Conservation (phyloP, 2,329 filamentous ascomycete species). For the Hypoxylon sp. region DNA sequence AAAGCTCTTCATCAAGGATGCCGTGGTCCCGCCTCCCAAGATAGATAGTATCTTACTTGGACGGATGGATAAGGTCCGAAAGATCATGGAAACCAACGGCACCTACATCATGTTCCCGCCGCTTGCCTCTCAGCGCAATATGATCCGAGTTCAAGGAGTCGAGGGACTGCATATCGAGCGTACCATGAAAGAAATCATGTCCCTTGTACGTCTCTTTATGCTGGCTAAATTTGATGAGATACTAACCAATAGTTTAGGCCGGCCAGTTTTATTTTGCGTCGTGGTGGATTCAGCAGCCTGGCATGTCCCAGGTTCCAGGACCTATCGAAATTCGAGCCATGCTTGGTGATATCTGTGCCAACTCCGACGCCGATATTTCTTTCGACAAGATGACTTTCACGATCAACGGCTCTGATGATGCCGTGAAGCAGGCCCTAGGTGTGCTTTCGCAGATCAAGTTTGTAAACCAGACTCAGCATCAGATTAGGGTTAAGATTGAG, state of each 20-base stretch:
- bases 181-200: slow-evolving; percentile 95
- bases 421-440: slow-evolving; percentile 92
- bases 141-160: slow-evolving; percentile 89
- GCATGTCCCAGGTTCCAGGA: slow-evolving; percentile 67
- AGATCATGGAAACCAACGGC: slow-evolving; percentile 96
- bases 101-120: slow-evolving; percentile 93
- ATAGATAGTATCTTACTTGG: slow-evolving; percentile 93
- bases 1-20: slow-evolving; percentile 90
- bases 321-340: slow-evolving; percentile 84
- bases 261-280: slow-evolving; percentile 98
- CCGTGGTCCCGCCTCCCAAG: slow-evolving; percentile 87
- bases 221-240: not conserved
- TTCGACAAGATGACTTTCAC: slow-evolving; percentile 95
- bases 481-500: slow-evolving; percentile 97
- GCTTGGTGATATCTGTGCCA: slow-evolving; percentile 94
- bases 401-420: slow-evolving; percentile 94
- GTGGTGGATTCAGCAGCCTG: slow-evolving; percentile 89
- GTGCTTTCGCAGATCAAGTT: slow-evolving; percentile 93
- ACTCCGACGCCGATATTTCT: slow-evolving; percentile 91
- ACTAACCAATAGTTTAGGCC: slow-evolving; percentile 63
- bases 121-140: slow-evolving; percentile 82
- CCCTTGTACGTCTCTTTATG: slow-evolving; percentile 68
- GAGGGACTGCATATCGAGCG: slow-evolving; percentile 95
- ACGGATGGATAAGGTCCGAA: slow-evolving; percentile 93
- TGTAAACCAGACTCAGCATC: slow-evolving; percentile 84